phyloP scores from a whole-genome alignment of 768 basidiomycete species.

The Leccinum barrowsii region DNA sequence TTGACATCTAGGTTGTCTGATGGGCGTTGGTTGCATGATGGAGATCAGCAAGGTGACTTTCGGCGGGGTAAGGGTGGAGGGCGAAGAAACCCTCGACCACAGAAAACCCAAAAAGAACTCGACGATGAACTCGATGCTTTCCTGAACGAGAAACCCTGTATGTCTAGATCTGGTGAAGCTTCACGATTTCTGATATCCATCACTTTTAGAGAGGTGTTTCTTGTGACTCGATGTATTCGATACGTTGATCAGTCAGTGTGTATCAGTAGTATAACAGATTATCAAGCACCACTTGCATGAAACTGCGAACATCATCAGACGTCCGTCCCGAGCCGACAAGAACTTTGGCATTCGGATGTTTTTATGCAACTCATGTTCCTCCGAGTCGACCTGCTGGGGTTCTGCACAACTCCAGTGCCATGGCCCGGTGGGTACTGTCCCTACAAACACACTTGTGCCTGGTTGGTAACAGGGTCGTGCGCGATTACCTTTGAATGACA shows the following conservation, averaged over 20 bases:
- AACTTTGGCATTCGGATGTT: background rate
- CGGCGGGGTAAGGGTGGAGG: constrained; percentile 31
- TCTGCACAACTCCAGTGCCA: background rate
- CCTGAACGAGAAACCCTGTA: constrained; percentile 47
- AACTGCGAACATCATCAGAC: background rate
- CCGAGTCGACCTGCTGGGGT: too few relatives aligned
- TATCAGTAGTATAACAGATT: constrained; percentile 1
- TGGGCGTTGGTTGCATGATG: constrained; percentile 18
- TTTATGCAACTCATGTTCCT: background rate
- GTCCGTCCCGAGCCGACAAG: background rate
- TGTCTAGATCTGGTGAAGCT: background rate
- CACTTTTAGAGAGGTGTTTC: background rate
- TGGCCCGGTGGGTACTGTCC: too few relatives aligned
- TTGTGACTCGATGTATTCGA: background rate
- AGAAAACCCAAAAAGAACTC: constrained; percentile 69
- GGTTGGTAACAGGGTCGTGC: background rate
- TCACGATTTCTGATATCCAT: constrained; percentile 3
- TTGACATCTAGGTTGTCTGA: constrained; percentile 17
- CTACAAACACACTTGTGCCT: too few relatives aligned
- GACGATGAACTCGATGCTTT: constrained; percentile 85
- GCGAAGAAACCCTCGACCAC: constrained; percentile 40
- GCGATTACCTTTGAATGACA: background rate
- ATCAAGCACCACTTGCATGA: constrained; percentile 5
- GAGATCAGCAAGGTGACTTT: constrained; percentile 25
- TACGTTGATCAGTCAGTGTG: background rate